Base-by-base conservation (phyloP, 2,329 filamentous ascomycete genomes). In the Nigrospora oryzae region DNA sequence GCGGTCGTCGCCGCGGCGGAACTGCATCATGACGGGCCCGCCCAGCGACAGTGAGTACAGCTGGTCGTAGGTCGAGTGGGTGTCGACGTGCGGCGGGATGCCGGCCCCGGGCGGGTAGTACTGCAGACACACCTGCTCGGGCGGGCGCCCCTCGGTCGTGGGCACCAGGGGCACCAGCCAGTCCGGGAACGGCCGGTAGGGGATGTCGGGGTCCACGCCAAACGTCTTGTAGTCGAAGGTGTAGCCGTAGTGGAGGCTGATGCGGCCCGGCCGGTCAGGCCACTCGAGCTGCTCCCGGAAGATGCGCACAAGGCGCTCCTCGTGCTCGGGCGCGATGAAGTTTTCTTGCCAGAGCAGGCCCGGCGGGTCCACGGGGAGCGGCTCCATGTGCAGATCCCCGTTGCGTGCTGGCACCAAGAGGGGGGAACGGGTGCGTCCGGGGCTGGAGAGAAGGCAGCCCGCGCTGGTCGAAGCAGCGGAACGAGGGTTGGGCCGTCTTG, bases 71-170 rank as follows among this genome's bases (percentile, higher is more conserved):
- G 66, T 60, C 41, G 61, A 65, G 57, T 80, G 77, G 3, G 77
- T 77, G 58, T 81, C 77, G 43, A 76, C 76, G 52, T 81, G 77
- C 0, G 77, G 77, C 11, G 77, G 77, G 51, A 81, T 81, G 2
- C 77, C 77, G 0, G 71, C 64, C 6, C 77, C 77, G 0, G 77
- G 77, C 0, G 77, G 73, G 53, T 81, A 81, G 55, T 79, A 71
- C 59, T 49, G 46, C 23, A 57, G 61, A 50, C 75, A 80, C 51
- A 81, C 75, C 54, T 81, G 77, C 42, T 79, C 75, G 0, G 75
- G 74, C 0, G 63, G 64, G 0, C 69, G 63, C 2, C 50, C 50
- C 46, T 74, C 72, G 0, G 64, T 59, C 3, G 55, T 58, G 0
- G 74, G 69, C 4, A 78, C 62, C 1, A 78, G 59, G 1, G 72